A percentile compares a stretch with the other conserved stretches of the same genome.
These are phyloP conservation scores for Penicillium mononematosum DNA, from an alignment of 495 filamentous ascomycete species.

Conservation along the genomic window DNA sequence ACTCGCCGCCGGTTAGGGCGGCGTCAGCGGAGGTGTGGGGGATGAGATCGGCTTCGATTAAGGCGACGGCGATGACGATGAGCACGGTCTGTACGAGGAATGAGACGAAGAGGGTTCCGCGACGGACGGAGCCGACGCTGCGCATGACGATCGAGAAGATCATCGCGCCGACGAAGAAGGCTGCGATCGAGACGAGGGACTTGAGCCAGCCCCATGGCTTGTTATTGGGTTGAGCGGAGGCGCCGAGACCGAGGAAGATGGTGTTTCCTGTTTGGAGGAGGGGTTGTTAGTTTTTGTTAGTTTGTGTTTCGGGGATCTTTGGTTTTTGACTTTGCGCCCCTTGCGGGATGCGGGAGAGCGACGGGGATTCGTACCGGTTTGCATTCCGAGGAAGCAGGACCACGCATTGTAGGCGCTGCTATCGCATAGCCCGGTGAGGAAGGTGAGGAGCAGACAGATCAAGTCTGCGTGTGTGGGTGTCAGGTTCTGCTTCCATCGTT, in stretches of 20 bases:
- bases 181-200: conserved; percentile 56
- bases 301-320: neutral
- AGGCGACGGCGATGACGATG: conserved; percentile 57
- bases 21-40: conserved; percentile 36
- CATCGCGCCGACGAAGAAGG: conserved; percentile 57
- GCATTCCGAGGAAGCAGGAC: conserved; percentile 62
- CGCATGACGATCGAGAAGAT: conserved; percentile 43
- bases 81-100: conserved; percentile 58
- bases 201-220: conserved; percentile 64
- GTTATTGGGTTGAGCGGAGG: conserved; percentile 48
- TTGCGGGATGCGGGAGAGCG: conserved; percentile 10
- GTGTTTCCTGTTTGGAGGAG: conserved; percentile 52
- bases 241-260: conserved; percentile 64
- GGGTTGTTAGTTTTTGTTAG: neutral
- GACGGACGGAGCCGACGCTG: conserved; percentile 38
- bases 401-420: conserved; percentile 62
- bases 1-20: conserved; percentile 28
- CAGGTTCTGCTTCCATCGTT: conserved; percentile 40
- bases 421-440: conserved; percentile 60
- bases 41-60: conserved; percentile 53
- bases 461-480: conserved; percentile 48
- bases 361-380: conserved; percentile 55
- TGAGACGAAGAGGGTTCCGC: conserved; percentile 52
- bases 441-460: conserved; percentile 54
- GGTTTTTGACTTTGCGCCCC: conserved; percentile 6